Base-by-base conservation (phyloP, 495 filamentous ascomycete species). In the Bombardia bombarda region DNA sequence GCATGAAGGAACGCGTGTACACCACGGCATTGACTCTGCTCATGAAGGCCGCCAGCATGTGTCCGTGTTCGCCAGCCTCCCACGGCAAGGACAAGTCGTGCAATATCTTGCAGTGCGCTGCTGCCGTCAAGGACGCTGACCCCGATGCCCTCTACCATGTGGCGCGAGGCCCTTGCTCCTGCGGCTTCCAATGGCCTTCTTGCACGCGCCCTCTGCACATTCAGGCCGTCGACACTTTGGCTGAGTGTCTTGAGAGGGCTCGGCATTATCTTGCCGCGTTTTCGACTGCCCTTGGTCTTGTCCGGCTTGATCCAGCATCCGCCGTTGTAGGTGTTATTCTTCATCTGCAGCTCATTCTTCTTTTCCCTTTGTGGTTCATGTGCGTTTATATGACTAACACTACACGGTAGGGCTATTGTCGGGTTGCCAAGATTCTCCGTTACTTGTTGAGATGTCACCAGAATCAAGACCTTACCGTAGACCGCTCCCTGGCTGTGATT, bases 361-460 rank as follows among this genome's bases (percentile, higher is more conserved):
- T n/a, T n/a, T n/a, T n/a, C n/a, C n/a, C n/a, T n/a, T n/a, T n/a
- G n/a, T n/a, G n/a, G n/a, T n/a, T n/a, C n/a, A n/a, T n/a, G n/a
- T n/a, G n/a, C n/a, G n/a, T n/a, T n/a, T n/a, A n/a, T n/a, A n/a
- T n/a, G n/a, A n/a, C n/a, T n/a, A n/a, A n/a, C n/a, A n/a, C n/a
- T n/a, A n/a, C n/a, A n/a, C 7, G 14, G 26, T 19, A 57, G 53
- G 58, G 58, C 14, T 61, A 61, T 37, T 58, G 55, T 23, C 55
- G 58, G 18, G 50, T 43, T 17, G 56, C 45, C n/a, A 37, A 31
- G 18, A 38, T 58, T 36, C 23, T 58, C 13, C 56, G 44, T 9
- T 20, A 37, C 20, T 14, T 61, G 22, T 17, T 42, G n/a, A 52
- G 31, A 30, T 20, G 31, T 20, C 19, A 33, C 14, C 17, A 25